Conservation (phyloP, 2,329 filamentous ascomycete species). For the Aspergillus bombycis region DNA sequence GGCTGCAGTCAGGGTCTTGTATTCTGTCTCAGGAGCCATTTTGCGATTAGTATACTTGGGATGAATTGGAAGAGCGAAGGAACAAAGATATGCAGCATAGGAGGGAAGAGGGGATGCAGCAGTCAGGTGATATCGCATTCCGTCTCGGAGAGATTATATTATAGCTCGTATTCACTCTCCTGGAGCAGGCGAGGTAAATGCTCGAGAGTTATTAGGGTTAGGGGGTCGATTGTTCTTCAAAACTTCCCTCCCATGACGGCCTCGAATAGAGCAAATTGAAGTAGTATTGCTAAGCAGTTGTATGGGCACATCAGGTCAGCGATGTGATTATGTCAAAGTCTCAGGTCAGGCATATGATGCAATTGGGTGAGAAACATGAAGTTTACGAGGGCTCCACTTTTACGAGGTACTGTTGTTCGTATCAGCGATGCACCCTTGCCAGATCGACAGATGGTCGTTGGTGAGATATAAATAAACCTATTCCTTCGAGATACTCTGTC, state of each 20-base stretch:
- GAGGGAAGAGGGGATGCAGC: neutral
- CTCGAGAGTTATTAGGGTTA: neutral
- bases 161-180: neutral
- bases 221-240: neutral
- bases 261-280: neutral
- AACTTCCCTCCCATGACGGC: neutral
- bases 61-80: neutral
- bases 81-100: neutral
- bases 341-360: neutral
- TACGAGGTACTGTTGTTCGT: neutral
- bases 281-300: neutral
- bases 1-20: conserved; percentile 23
- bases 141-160: neutral
- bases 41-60: neutral
- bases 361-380: neutral
- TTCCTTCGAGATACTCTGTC: neutral
- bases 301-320: neutral
- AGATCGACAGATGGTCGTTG: neutral
- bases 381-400: conserved; percentile 1
- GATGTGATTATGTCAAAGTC: neutral
- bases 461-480: neutral
- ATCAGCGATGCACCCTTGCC: neutral
- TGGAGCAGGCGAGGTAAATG: neutral
- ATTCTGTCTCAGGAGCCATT: neutral
- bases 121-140: neutral